Evolutionary conservation across 257 asterid species (phyloP).

Genomic region (Cordia subcordata): DNA sequence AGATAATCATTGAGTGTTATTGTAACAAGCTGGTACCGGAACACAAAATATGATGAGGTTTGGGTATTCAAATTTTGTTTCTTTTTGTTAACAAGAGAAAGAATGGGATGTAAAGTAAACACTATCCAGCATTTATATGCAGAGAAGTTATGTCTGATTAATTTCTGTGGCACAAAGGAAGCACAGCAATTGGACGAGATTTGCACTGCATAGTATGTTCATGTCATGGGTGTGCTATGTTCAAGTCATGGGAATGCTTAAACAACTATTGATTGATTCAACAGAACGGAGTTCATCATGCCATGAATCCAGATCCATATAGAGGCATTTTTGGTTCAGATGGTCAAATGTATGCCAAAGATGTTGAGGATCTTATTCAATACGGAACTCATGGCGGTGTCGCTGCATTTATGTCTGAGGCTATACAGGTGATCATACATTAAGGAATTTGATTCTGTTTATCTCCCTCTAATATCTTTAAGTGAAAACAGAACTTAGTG

Average conservation of each 20-base stretch:
- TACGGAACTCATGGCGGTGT: slow-evolving; percentile 69
- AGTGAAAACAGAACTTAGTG: neutral
- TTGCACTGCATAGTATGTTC: neutral
- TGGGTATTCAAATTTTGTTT: too few species aligned
- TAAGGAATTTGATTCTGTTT: neutral
- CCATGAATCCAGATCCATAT: slow-evolving; percentile 68
- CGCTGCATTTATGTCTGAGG: slow-evolving; percentile 69
- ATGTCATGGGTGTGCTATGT: neutral
- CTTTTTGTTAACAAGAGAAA: too few species aligned
- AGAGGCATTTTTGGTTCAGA: slow-evolving; percentile 68
- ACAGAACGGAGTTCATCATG: slow-evolving; percentile 80
- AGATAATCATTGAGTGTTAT: too few species aligned
- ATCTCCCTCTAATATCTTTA: too few species aligned
- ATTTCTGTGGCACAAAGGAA: neutral
- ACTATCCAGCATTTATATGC: too few species aligned
- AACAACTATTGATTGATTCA: slow-evolving; percentile 3
- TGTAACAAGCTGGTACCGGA: too few species aligned
- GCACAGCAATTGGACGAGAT: neutral
- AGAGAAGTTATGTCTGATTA: too few species aligned
- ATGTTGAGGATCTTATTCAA: slow-evolving; percentile 61
- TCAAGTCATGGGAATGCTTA: too few species aligned
- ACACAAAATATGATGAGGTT: too few species aligned
- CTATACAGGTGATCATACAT: slow-evolving; percentile 49
- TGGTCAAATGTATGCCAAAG: slow-evolving; percentile 53
- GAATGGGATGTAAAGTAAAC: too few species aligned